Evolutionary conservation across 2,329 filamentous ascomycete species (phyloP), one percentile per base, ranked within the genome.

Genomic region (Cadophora gregata): DNA sequence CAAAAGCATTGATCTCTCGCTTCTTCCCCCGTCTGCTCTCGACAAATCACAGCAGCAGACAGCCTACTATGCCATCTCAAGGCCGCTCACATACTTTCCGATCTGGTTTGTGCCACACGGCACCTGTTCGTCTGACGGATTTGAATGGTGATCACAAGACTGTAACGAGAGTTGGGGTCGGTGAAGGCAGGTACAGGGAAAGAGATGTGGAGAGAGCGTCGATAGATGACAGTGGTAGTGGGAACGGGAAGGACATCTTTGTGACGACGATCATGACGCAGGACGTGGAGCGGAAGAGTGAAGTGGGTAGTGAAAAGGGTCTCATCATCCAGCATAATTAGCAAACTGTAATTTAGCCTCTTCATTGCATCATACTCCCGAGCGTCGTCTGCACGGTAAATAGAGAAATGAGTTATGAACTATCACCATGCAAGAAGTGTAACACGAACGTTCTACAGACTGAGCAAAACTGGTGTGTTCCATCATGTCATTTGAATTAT

Each of bases 1-100:
- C 90, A 67, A 90, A 90, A 75, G 87, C 88, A 0, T 77, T 90
- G 12, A 84, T 73, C 36, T 47, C 59, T 0, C 45, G 63, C 4
- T 27, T 63, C 38, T 71, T 71, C 50, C 70, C 70, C 4, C 38
- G 47, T 9, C 58, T 70, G 33, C 62, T 69, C 21, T 50, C 53
- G 14, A 63, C 62, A 27, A 61, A 47, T 29, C 59, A 51, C 51
- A 62, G 42, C 51, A 62, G 42, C 51, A 48, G 27, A 29, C 36
- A 45, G 24, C 27, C 36, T 10, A 51, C n/a, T 25, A 3, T 51
- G n/a, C 59, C 42, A 36, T 33, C 47, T 16, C 50, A 59, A 29
- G 59, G 38, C 16, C 29, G 48, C 10, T 55, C 47, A 21, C 58
- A 55, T 21, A 65, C 45, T 27, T 60, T 61, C 42, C n/a, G 36